phyloP scores from a whole-genome alignment of 345 rosid species.

The Streptanthus diversifolius region DNA sequence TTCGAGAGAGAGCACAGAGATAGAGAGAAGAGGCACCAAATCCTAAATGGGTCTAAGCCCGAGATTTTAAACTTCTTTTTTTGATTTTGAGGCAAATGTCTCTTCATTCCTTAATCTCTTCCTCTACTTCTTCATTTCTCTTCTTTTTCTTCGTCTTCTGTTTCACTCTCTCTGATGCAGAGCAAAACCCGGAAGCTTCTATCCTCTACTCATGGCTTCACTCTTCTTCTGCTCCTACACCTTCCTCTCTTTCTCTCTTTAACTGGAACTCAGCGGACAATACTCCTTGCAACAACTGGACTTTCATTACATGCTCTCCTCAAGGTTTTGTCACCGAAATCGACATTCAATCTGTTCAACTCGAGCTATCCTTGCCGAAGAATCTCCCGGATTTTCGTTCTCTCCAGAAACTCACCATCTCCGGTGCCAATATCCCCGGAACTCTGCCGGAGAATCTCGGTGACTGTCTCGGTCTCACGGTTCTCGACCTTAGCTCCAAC shows the following conservation, averaged over 20 bases:
- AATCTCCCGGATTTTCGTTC: constrained; percentile 54
- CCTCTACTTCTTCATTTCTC: constrained; percentile 29
- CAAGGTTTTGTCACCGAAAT: constrained; percentile 66
- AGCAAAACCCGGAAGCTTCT: constrained; percentile 55
- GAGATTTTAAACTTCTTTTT: constrained; percentile 49
- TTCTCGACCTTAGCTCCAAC: constrained; percentile 62
- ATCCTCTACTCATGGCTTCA: constrained; percentile 65
- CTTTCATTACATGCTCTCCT: constrained; percentile 65
- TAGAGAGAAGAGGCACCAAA: constrained; percentile 42
- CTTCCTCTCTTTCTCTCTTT: constrained; percentile 43
- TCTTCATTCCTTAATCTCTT: constrained; percentile 36
- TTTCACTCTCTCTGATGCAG: constrained; percentile 35
- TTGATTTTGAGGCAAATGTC: constrained; percentile 77
- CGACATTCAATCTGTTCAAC: constrained; percentile 51
- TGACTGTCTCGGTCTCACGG: constrained; percentile 39
- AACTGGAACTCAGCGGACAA: constrained; percentile 63
- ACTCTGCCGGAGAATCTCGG: constrained; percentile 57
- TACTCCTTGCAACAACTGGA: constrained; percentile 79
- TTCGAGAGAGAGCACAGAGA: constrained; percentile 28
- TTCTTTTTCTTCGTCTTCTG: constrained; percentile 29
- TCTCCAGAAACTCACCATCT: constrained; percentile 54
- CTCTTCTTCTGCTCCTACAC: constrained; percentile 43
- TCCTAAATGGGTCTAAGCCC: constrained; percentile 59
- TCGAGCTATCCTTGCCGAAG: constrained; percentile 51
- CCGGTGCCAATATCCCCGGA: constrained; percentile 72